Percentiles rank a stretch among this genome's conserved stretches.
phyloP scores from a whole-genome alignment of 495 filamentous ascomycete species.

The Aspergillus conjunctus region DNA sequence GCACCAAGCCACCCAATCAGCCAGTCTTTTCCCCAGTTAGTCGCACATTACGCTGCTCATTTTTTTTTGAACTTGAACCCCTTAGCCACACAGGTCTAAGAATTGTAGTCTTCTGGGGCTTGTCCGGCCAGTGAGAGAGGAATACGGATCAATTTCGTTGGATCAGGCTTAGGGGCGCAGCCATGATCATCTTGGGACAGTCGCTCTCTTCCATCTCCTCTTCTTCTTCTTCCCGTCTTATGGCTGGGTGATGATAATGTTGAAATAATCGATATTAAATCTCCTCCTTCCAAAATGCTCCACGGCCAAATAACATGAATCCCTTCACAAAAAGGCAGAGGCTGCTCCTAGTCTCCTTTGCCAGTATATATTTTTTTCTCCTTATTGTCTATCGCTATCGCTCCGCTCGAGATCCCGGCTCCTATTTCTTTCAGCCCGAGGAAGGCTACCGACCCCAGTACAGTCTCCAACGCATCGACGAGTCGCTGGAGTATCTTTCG shows the following conservation, averaged over 20 bases:
- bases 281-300: neutral
- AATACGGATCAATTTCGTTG: too few relatives aligned
- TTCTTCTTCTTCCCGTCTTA: neutral
- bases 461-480: slow-evolving; percentile 26
- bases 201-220: neutral
- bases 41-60: too few relatives aligned
- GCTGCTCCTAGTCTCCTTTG: slow-evolving; percentile 29
- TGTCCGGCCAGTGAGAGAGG: too few relatives aligned
- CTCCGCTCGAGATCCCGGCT: slow-evolving; percentile 29
- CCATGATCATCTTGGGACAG: slow-evolving; percentile 1
- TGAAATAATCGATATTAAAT: neutral
- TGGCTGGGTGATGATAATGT: neutral
- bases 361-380: slow-evolving; percentile 32
- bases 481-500: slow-evolving; percentile 25
- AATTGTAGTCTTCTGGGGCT: neutral
- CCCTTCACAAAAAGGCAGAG: slow-evolving; percentile 28
- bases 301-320: slow-evolving; percentile 15
- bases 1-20: too few relatives aligned
- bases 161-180: neutral
- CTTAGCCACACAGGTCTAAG: neutral
- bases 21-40: too few relatives aligned
- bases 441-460: slow-evolving; percentile 32
- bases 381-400: slow-evolving; percentile 31
- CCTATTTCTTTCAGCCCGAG: slow-evolving; percentile 30
- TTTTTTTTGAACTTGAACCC: neutral